Evolutionary conservation across 768 basidiomycete genomes (phyloP), one percentile per base, ranked within the genome.

Genomic region (Collybiopsis confluens): DNA sequence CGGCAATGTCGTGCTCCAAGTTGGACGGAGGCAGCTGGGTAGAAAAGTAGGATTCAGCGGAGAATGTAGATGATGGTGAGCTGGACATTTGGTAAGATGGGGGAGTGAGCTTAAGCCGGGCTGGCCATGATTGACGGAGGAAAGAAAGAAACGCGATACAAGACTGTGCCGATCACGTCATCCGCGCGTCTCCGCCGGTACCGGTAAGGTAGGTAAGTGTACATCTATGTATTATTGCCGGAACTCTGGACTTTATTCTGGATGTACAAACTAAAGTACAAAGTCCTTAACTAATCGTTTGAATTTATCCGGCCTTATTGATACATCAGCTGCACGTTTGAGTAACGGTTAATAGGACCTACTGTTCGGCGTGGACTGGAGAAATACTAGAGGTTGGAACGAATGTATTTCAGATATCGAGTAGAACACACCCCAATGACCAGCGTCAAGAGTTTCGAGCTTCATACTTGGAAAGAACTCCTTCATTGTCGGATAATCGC

Each of bases 361-460:
- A 83, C 78, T 77, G 78, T 64, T 95, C 92, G 15, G 90, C 86
- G 58, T 94, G 92, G n/a, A 95, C 89, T 90, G 56, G 24, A 42
- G 40, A 23, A 16, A 5, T 6, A 33, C 5, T 33, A 33, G 13
- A 33, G 13, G 30, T 33, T 5, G 13, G 40, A 21, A 54, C 1
- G 6, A 23, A 24, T n/a, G n/a, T n/a, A n/a, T n/a, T n/a, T n/a
- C n/a, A n/a, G n/a, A n/a, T n/a, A n/a, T n/a, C n/a, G n/a, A n/a
- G n/a, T n/a, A n/a, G n/a, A 6, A 68, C 83, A 57, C 64, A 90
- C 90, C 88, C 94, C 94, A 98, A 67, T 98, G 94, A 1, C 86
- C 84, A 0, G 92, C 73, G 54, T 92, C 85, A 24, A 96, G 68
- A 23, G 68, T 75, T 62, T 83, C 79, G 8, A 95, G 61, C 9